These are phyloP conservation scores for Delonix regia DNA, from an alignment of 306 rosid species.

Conservation along the genomic window DNA sequence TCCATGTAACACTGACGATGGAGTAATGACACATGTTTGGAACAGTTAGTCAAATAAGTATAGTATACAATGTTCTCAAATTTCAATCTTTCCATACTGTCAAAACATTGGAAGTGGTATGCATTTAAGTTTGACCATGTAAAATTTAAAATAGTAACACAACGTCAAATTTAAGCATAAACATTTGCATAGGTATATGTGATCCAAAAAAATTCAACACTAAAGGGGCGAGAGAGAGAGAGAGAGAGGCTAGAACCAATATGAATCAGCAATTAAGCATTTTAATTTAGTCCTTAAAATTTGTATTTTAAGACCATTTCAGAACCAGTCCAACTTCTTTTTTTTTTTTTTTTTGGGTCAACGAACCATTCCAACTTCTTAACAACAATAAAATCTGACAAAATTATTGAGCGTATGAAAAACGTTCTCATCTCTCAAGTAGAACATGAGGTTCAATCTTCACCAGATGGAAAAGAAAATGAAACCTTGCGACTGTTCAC, in stretches of 20 bases:
- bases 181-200: slow-evolving; percentile 13
- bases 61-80: neutral
- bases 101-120: slow-evolving; percentile 8
- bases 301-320: neutral
- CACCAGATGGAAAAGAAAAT: neutral
- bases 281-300: slow-evolving; percentile 2
- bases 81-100: neutral
- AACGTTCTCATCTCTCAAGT: neutral
- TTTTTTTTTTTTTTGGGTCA: too few species aligned
- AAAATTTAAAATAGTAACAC: slow-evolving; percentile 5
- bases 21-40: neutral
- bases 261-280: neutral
- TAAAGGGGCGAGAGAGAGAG: neutral
- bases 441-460: neutral
- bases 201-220: too few species aligned
- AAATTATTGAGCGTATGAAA: neutral
- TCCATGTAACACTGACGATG: slow-evolving; percentile 10
- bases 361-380: neutral
- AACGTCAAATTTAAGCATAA: neutral
- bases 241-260: neutral
- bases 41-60: neutral
- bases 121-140: slow-evolving; percentile 8
- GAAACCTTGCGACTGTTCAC: neutral
- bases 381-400: neutral
- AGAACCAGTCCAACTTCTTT: neutral